A percentile compares a stretch with the other conserved stretches of the same genome.
These are phyloP conservation scores for Geotrichum macrosporum DNA, from an alignment of 1,139 yeast genomes.

Conservation along the genomic window DNA sequence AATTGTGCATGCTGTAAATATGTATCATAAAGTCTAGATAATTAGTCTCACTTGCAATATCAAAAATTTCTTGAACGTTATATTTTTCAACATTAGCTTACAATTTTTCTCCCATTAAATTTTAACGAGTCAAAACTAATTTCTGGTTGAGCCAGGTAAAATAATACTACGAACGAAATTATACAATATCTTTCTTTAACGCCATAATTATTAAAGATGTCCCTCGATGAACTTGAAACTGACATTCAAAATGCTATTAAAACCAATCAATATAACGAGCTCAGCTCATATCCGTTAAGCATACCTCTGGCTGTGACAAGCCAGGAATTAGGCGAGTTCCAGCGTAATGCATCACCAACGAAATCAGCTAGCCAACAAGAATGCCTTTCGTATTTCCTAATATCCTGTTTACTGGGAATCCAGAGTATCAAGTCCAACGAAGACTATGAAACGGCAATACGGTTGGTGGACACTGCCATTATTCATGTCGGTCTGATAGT, in stretches of 20 bases:
- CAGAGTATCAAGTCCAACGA: neutral
- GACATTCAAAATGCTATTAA: neutral
- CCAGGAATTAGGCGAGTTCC: no score
- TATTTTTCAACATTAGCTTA: no score
- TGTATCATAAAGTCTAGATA: no score
- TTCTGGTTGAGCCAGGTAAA: no score
- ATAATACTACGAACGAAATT: no score
- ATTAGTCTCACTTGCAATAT: no score
- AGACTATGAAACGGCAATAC: neutral
- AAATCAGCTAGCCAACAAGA: neutral
- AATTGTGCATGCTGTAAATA: no score
- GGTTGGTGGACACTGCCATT: constrained; percentile 3
- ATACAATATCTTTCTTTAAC: neutral
- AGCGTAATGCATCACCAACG: neutral
- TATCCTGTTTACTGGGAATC: neutral
- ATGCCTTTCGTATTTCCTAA: neutral
- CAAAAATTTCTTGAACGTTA: no score
- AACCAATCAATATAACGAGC: neutral
- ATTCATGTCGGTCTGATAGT: constrained; percentile 6
- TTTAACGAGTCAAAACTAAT: no score
- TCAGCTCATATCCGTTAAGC: no score
- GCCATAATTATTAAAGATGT: no score
- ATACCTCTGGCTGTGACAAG: neutral
- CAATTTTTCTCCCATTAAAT: no score
- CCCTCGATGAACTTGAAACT: neutral